These are phyloP conservation scores for Pseudogymnoascus sp. DNA, from an alignment of 2,329 filamentous ascomycete genomes.

Conservation along the genomic window DNA sequence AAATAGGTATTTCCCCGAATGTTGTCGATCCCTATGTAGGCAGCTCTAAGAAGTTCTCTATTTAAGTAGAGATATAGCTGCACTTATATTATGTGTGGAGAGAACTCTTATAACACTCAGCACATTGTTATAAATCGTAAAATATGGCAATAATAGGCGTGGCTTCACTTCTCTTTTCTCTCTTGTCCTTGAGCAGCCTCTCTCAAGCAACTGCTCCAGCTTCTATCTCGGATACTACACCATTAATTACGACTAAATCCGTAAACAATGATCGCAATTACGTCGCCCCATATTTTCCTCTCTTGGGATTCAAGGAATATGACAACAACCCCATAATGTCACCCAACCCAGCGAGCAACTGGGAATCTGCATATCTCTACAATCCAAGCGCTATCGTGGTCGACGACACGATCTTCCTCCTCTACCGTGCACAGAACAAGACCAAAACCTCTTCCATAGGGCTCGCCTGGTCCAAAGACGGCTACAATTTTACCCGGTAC, in stretches of 20 bases:
- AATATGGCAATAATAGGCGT: neutral
- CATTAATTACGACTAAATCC: slow-evolving; percentile 11
- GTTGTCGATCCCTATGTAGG: too few relatives aligned
- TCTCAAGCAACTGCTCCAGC: neutral
- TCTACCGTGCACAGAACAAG: slow-evolving; percentile 32
- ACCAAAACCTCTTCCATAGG: slow-evolving; percentile 29
- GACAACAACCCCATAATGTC: slow-evolving; percentile 18
- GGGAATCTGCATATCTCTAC: slow-evolving; percentile 27
- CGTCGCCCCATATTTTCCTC: slow-evolving; percentile 18
- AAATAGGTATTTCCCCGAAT: neutral
- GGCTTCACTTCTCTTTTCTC: neutral
- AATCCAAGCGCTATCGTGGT: slow-evolving; percentile 27
- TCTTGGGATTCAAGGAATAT: slow-evolving; percentile 18
- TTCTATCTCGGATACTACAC: slow-evolving; percentile 11
- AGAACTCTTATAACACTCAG: neutral
- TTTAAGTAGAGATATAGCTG: neutral
- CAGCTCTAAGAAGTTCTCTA: neutral
- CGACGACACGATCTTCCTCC: slow-evolving; percentile 27
- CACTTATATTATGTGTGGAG: neutral
- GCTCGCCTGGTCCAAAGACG: slow-evolving; percentile 32
- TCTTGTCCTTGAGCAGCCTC: neutral
- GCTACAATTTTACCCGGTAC: slow-evolving; percentile 30
- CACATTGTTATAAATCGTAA: neutral
- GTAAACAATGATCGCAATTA: slow-evolving; percentile 16
- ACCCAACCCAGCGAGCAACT: slow-evolving; percentile 20